Evolutionary conservation across 2,329 filamentous ascomycete genomes (phyloP), one percentile per base, ranked within the genome.

Genomic region (Penicillium concentricum): DNA sequence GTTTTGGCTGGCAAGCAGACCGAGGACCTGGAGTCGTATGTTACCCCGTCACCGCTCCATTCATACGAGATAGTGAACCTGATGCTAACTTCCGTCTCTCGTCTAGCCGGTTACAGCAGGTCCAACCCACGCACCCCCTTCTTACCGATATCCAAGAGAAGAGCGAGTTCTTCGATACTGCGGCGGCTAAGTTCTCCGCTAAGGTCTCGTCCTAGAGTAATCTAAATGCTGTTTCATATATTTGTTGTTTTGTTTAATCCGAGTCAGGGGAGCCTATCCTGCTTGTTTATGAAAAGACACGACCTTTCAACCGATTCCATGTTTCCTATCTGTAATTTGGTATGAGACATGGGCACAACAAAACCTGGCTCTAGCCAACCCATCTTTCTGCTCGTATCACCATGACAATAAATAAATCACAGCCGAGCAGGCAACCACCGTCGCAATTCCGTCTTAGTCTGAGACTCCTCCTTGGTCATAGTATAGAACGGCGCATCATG

Each of bases 111-210:
- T 71, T 86, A 63, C 62, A 70, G 57, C 82, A 81, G 51, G 77
- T 78, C 16, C 82, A 88, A 52, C 83, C 87, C 26, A 76, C 87
- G 51, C 92, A 97, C 74, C 78, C 84, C 34, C 80, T 94, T 60
- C 74, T 97, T 56, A 72, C 76, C 39, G 92, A 96, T 66, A 77
- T 96, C 66, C 82, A 86, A 68, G 90, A 91, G 76, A 97, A 96
- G 87, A 91, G 86, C 73, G 84, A 82, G n/a, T 77, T 92, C 56
- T 97, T 97, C 71, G 91, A 96, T 74, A 87, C 87, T 67, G 92
- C 92, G 13, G 90, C 90, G 20, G 81, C 85, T 26, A 97, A 96
- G 78, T 97, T 94, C 76, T 87, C 85, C 63, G 84, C 92, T 34
- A 96, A 93, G 80, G 91, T 91, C 43, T 67, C 71, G 18, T 69